Base-by-base conservation (phyloP, 768 basidiomycete genomes). In the Termitomyces sp. region DNA sequence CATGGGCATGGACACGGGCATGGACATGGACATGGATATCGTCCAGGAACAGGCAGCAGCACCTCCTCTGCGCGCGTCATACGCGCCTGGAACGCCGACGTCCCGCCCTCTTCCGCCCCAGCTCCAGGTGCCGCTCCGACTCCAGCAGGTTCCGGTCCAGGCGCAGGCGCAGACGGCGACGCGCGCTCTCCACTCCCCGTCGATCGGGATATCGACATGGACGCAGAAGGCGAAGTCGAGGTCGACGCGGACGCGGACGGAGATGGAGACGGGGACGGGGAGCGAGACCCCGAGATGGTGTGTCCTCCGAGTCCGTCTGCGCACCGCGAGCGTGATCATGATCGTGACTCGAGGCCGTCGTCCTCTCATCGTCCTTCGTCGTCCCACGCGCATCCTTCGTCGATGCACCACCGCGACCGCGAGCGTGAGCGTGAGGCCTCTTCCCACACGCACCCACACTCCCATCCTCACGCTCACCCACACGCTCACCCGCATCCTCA, bases 201-300 rank as follows among this genome's bases (percentile, higher is more conserved):
- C n/a, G 16, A 55, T 3, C 6, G 9, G 2, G 62, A 52, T 18
- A 58, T 44, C 0, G 55, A 57, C 20, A 50, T 48, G 16, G 63
- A 61, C 7, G 61, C 18, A 59, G 63, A 62, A 1, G 36, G 18
- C 33, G 76, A 60, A n/a, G n/a, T n/a, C n/a, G n/a, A n/a, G n/a
- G n/a, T n/a, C n/a, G n/a, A n/a, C n/a, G n/a, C n/a, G n/a, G n/a
- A n/a, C n/a, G n/a, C n/a, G n/a, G n/a, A n/a, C n/a, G n/a, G n/a
- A n/a, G n/a, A n/a, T n/a, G n/a, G n/a, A n/a, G n/a, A n/a, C n/a
- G n/a, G n/a, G n/a, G n/a, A n/a, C n/a, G n/a, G n/a, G n/a, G n/a
- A n/a, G n/a, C n/a, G n/a, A n/a, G 71, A 74, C 52, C 61, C 66
- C 52, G 70, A 72, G 9, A 68, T 74, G 42, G 69, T 7, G 0